These are phyloP conservation scores for Cryptococcus wingfieldii DNA, from an alignment of 1,284 basidiomycete genomes.

Conservation along the genomic window DNA sequence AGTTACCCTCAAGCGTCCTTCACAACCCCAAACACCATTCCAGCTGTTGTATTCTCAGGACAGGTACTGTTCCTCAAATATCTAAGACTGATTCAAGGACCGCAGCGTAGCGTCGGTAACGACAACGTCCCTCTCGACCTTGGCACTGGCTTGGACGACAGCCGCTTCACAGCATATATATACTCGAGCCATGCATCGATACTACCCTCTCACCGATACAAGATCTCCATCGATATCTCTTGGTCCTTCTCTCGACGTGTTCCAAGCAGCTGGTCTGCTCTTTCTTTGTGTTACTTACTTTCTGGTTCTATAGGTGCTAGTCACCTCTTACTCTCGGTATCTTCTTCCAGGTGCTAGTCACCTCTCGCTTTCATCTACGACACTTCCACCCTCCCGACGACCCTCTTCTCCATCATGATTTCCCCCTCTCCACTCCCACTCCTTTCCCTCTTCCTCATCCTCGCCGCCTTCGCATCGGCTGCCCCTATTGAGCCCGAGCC, in stretches of 20 bases:
- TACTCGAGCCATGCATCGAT: background rate
- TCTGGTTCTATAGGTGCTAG: background rate
- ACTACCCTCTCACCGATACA: background rate
- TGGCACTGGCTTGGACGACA: background rate
- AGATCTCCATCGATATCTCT: background rate
- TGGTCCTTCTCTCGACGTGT: background rate
- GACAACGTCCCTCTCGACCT: too few relatives aligned
- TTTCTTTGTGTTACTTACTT: background rate
- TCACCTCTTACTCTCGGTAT: background rate
- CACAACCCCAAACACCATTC: too few relatives aligned
- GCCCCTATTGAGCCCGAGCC: background rate
- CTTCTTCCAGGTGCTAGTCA: background rate
- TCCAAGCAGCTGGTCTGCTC: slow-evolving; percentile 3
- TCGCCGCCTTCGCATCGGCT: background rate
- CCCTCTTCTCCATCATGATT: background rate
- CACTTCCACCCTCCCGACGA: background rate
- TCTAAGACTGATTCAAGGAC: too few relatives aligned
- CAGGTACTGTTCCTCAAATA: too few relatives aligned
- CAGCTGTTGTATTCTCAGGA: too few relatives aligned
- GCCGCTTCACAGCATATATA: too few relatives aligned
- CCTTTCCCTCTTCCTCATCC: background rate
- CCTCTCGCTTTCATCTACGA: background rate
- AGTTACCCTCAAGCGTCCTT: too few relatives aligned
- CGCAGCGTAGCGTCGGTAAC: too few relatives aligned
- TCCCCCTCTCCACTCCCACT: background rate